Evolutionary conservation across 2,329 filamentous ascomycete species (phyloP), one percentile per base, ranked within the genome.

Genomic region (Colletotrichum sp.): DNA sequence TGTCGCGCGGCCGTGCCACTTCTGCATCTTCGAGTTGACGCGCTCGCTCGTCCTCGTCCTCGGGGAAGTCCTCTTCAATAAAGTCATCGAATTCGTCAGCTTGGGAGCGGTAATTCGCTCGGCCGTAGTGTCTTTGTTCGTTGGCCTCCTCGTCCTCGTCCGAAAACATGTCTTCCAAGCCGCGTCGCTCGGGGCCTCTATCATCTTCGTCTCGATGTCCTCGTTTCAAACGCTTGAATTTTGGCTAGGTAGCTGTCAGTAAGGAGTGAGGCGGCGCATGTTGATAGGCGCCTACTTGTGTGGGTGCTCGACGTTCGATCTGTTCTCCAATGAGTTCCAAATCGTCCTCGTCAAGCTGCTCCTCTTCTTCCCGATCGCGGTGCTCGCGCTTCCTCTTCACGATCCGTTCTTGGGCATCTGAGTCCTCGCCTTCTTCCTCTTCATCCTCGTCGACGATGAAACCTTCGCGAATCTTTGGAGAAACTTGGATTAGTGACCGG

Each of bases 361-460:
- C 96, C 82, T 98, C 95, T 77, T 95, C 93, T 81, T 95, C 95
- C 72, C 95, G 93, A 82, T 98, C 94, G 66, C 90, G 87, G 75
- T 92, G 88, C 81, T 95, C 93, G 79, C 95, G 93, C 88, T 97
- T 98, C 84, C 93, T 92, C 84, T 94, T 94, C 78, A 91, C 88
- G 48, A 92, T 90, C 75, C 86, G 89, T 75, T 88, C 88, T 63
- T 90, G 88, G 64, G 84, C 88, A 73, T 90, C 88, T 32, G 86
- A 86, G 44, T 92, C 91, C 79, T 90, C 91, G 68, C 90, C 93
- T 68, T 94, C 91, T 65, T 93, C 91, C 64, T 94, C 94, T 80
- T 95, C 94, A 77, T 96, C 96, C 81, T 98, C 96, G 81, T 98
- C 95, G 78, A 98, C 95, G 79, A 99, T 98, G 86, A 99, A 99